These are phyloP conservation scores for Wickerhamiella brachini DNA, from an alignment of 805 yeast genomes.

Conservation along the genomic window DNA sequence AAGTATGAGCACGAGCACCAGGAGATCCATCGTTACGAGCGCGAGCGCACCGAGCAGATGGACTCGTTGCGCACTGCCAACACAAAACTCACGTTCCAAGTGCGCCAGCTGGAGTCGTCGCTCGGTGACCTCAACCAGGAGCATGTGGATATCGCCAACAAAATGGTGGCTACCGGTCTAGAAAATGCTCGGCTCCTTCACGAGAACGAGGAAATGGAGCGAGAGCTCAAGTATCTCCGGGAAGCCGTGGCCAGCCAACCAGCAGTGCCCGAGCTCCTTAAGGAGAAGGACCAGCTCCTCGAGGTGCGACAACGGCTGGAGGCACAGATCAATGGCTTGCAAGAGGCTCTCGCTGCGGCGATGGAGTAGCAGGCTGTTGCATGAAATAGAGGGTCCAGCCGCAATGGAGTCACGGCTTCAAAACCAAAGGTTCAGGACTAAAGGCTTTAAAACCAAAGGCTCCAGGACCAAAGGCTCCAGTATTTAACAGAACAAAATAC, in stretches of 20 bases:
- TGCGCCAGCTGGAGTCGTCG: slow-evolving; percentile 56
- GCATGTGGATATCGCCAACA: slow-evolving; percentile 77
- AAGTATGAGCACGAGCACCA: slow-evolving; percentile 63
- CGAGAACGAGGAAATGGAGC: slow-evolving; percentile 48
- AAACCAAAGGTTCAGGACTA: no score
- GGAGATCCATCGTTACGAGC: slow-evolving; percentile 56
- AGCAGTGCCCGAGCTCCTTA: background rate
- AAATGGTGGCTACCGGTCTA: slow-evolving; percentile 68
- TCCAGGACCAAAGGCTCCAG: no score
- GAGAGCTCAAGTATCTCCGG: slow-evolving; percentile 33
- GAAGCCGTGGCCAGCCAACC: slow-evolving; percentile 14
- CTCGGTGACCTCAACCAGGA: slow-evolving; percentile 61
- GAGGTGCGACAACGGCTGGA: slow-evolving; percentile 12
- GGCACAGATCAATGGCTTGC: slow-evolving; percentile 16
- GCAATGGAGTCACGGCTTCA: no score
- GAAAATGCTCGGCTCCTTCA: slow-evolving; percentile 60
- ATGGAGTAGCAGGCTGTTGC: no score
- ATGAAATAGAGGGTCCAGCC: no score
- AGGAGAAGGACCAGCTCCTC: slow-evolving; percentile 5
- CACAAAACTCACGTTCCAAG: slow-evolving; percentile 58
- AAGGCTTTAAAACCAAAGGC: no score
- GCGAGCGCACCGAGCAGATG: slow-evolving; percentile 48
- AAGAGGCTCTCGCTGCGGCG: slow-evolving; percentile 13
- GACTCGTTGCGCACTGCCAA: slow-evolving; percentile 48
- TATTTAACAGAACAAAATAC: no score